Conservation (phyloP, 2,329 filamentous ascomycete species). For the Penicillium aurantiogriseum region DNA sequence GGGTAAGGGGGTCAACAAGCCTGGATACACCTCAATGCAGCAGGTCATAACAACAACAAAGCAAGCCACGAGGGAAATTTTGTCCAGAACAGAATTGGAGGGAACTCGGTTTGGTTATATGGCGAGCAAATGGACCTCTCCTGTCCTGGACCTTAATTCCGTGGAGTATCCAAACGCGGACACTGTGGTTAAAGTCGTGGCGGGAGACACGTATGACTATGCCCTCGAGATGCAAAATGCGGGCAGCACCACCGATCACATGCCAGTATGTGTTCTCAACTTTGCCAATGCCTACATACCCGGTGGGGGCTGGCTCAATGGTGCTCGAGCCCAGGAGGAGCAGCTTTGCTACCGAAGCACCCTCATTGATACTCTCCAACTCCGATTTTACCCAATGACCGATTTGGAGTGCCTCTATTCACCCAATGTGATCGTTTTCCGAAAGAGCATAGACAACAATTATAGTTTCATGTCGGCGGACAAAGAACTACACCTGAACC, state of each 20-base stretch:
- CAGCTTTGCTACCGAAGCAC: slow-evolving; percentile 63
- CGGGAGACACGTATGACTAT: slow-evolving; percentile 59
- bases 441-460: slow-evolving; percentile 48
- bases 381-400: slow-evolving; percentile 54
- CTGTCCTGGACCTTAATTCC: slow-evolving; percentile 41
- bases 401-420: slow-evolving; percentile 57
- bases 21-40: not conserved
- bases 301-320: slow-evolving; percentile 65
- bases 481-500: not conserved
- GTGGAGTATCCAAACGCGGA: slow-evolving; percentile 42
- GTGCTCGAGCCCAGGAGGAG: slow-evolving; percentile 67
- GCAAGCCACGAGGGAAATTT: not conserved
- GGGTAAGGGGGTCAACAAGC: not conserved
- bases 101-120: not conserved
- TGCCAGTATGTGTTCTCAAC: slow-evolving; percentile 61
- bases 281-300: slow-evolving; percentile 59
- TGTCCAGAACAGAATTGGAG: not conserved
- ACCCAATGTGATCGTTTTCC: slow-evolving; percentile 59
- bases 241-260: slow-evolving; percentile 12
- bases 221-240: slow-evolving; percentile 46
- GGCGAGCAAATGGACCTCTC: not conserved
- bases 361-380: slow-evolving; percentile 40
- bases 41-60: not conserved
- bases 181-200: slow-evolving; percentile 51
- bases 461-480: slow-evolving; percentile 45